These are phyloP conservation scores for Aspergillus sp. DNA, from an alignment of 2,329 filamentous ascomycete genomes.

Conservation along the genomic window DNA sequence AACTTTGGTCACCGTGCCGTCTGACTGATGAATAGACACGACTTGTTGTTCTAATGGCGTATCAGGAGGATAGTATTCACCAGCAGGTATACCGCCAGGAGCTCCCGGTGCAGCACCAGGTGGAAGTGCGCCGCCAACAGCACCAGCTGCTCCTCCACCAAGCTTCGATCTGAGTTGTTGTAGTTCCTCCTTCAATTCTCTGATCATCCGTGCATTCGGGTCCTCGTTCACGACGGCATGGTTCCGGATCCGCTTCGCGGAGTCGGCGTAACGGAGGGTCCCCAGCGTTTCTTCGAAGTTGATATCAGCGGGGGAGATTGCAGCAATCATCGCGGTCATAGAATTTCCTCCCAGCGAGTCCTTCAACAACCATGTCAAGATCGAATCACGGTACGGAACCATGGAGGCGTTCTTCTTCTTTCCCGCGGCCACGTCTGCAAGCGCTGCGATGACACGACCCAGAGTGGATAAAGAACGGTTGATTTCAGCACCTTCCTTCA, in stretches of 20 bases:
- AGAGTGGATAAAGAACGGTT: conserved; percentile 94
- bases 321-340: conserved; percentile 99
- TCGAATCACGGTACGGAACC: conserved; percentile 94
- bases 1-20: conserved; percentile 86
- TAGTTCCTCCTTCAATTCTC: conserved; percentile 93
- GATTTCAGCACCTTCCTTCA: conserved; percentile 98
- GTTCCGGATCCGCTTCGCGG: conserved; percentile 98
- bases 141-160: conserved; percentile 48
- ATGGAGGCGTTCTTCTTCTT: conserved; percentile 69
- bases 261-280: conserved; percentile 92
- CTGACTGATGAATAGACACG: conserved; percentile 80
- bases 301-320: conserved; percentile 95
- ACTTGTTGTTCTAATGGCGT: conserved; percentile 94
- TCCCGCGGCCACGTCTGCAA: conserved; percentile 81
- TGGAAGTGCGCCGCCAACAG: conserved; percentile 36
- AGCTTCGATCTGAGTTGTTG: conserved; percentile 80
- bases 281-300: conserved; percentile 98
- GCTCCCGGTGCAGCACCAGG: conserved; percentile 41
- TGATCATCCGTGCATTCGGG: conserved; percentile 96
- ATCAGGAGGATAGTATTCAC: conserved; percentile 83
- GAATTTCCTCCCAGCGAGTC: conserved; percentile 97
- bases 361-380: conserved; percentile 93
- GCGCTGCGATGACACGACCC: conserved; percentile 90
- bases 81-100: conserved; percentile 47
- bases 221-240: conserved; percentile 99